These are phyloP conservation scores for Yamadazyma oceani DNA, from an alignment of 1,139 yeast species.

Conservation along the genomic window DNA sequence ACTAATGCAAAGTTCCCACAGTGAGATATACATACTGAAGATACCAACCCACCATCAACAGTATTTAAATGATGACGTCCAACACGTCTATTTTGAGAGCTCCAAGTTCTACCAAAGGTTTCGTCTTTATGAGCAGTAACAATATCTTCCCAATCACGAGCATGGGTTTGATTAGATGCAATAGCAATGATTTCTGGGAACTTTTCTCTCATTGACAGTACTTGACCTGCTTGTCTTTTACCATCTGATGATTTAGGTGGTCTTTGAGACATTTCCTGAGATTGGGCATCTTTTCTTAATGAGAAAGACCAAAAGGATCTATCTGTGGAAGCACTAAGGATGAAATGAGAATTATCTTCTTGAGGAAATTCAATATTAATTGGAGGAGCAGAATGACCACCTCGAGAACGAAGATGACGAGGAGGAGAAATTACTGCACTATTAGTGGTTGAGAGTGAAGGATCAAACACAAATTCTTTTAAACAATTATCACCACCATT, in stretches of 20 bases:
- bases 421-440: slow-evolving; percentile 80
- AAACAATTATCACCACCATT: slow-evolving; percentile 90
- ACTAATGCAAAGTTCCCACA: slow-evolving; percentile 96
- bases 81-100: slow-evolving; percentile 74
- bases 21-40: slow-evolving; percentile 75
- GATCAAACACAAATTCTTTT: slow-evolving; percentile 92
- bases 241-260: slow-evolving; percentile 54
- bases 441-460: slow-evolving; percentile 70
- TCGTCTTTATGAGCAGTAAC: slow-evolving; percentile 91
- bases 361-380: slow-evolving; percentile 75
- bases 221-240: slow-evolving; percentile 59
- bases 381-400: slow-evolving; percentile 96
- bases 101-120: slow-evolving; percentile 89
- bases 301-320: slow-evolving; percentile 89
- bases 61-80: slow-evolving; percentile 74
- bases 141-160: slow-evolving; percentile 93
- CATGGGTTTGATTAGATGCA: slow-evolving; percentile 74
- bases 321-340: slow-evolving; percentile 87
- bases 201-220: slow-evolving; percentile 53
- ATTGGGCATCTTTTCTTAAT: slow-evolving; percentile 92
- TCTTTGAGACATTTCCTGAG: slow-evolving; percentile 88
- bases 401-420: slow-evolving; percentile 86
- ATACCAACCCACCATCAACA: slow-evolving; percentile 79
- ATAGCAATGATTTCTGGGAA: slow-evolving; percentile 76
- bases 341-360: slow-evolving; percentile 73